Evolutionary conservation across 768 basidiomycete genomes (phyloP).

Genomic region (Sarcodon aspratus): DNA sequence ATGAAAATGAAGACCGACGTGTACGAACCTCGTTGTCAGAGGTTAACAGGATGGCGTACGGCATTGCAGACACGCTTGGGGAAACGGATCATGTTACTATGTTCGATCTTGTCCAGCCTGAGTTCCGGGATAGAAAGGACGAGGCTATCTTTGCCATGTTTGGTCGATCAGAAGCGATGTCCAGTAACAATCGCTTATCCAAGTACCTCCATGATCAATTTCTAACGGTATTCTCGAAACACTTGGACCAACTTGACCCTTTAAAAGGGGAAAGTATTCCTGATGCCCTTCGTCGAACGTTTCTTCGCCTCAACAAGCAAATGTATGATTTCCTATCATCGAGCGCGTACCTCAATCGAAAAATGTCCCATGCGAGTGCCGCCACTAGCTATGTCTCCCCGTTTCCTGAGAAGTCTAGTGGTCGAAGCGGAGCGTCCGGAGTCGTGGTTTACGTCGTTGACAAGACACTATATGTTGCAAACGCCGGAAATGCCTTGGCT

Average conservation of each 20-base stretch:
- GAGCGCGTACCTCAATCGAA: slow-evolving; percentile 34
- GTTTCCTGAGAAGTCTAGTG: slow-evolving; percentile 34
- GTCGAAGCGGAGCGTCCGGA: slow-evolving; percentile 69
- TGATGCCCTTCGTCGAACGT: slow-evolving; percentile 80
- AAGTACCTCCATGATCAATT: slow-evolving; percentile 84
- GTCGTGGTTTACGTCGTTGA: slow-evolving; percentile 78
- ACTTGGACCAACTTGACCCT: slow-evolving; percentile 37
- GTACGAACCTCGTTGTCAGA: slow-evolving; percentile 86
- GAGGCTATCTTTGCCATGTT: slow-evolving; percentile 97
- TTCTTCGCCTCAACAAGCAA: slow-evolving; percentile 76
- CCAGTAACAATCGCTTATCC: slow-evolving; percentile 56
- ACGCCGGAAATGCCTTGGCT: slow-evolving; percentile 80
- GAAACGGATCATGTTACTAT: slow-evolving; percentile 69
- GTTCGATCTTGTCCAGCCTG: slow-evolving; percentile 85
- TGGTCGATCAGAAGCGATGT: slow-evolving; percentile 55
- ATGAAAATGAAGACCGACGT: slow-evolving; percentile 81
- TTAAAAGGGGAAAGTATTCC: slow-evolving; percentile 38
- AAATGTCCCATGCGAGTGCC: slow-evolving; percentile 58
- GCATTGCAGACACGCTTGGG: slow-evolving; percentile 90
- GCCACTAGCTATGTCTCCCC: slow-evolving; percentile 20
- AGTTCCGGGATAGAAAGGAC: slow-evolving; percentile 64
- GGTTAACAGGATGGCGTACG: slow-evolving; percentile 89
- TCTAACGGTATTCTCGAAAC: slow-evolving; percentile 42
- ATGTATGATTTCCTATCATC: slow-evolving; percentile 59
- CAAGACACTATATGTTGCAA: slow-evolving; percentile 79